Evolutionary conservation across 2,329 filamentous ascomycete species (phyloP).

Genomic region (Scedosporium boydii): DNA sequence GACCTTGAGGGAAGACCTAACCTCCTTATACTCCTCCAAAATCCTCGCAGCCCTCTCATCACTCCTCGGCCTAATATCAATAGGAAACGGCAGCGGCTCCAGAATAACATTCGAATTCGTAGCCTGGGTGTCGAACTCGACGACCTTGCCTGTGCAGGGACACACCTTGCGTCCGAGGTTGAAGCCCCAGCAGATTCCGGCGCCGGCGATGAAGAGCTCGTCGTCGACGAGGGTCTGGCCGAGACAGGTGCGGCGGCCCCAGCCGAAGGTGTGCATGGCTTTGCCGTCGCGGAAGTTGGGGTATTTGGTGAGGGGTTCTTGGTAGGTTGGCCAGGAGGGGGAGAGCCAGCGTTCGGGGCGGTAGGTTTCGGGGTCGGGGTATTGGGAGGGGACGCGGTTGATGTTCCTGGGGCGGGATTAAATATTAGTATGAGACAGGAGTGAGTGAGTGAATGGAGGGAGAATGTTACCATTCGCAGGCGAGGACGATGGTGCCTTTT

Average conservation of each 20-base stretch:
- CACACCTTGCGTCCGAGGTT: constrained; percentile 29
- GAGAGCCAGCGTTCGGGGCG: constrained; percentile 55
- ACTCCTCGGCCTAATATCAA: constrained; percentile 32
- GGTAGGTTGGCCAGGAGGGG: constrained; percentile 52
- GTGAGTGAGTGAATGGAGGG: too few species aligned
- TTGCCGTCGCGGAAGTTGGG: constrained; percentile 50
- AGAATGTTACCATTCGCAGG: constrained; percentile 35
- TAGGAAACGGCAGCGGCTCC: constrained; percentile 36
- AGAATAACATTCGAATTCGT: constrained; percentile 44
- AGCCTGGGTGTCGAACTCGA: constrained; percentile 38
- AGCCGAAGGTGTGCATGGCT: constrained; percentile 56
- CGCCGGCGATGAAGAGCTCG: constrained; percentile 42
- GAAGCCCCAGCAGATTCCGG: constrained; percentile 40
- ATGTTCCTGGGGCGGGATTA: constrained; percentile 32
- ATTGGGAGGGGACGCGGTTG: constrained; percentile 47
- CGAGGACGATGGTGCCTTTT: constrained; percentile 38
- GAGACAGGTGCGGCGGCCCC: constrained; percentile 52
- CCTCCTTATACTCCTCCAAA: constrained; percentile 24
- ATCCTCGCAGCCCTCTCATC: constrained; percentile 27
- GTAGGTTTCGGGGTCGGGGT: constrained; percentile 55
- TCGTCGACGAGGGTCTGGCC: constrained; percentile 54
- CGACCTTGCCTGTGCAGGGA: constrained; percentile 28
- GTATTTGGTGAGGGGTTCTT: constrained; percentile 52
- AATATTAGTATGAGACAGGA: too few species aligned
- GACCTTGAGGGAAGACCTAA: constrained; percentile 21